Evolutionary conservation across 164 flowering plant genomes (phyloP), one percentile per base, ranked within the genome.

Genomic region (Euptelea pleiosperma): DNA sequence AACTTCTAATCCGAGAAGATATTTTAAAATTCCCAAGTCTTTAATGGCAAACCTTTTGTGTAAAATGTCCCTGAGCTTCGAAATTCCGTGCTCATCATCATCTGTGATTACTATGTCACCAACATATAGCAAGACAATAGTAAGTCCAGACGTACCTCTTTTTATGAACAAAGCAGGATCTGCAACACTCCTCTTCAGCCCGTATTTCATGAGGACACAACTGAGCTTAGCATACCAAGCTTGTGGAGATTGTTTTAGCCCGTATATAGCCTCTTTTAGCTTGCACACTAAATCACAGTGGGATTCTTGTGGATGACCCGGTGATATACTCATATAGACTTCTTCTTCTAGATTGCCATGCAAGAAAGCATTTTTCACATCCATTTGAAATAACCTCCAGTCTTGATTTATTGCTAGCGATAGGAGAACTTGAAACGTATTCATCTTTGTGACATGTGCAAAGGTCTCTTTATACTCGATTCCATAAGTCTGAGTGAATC

Each of bases 181-280:
- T 3, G 22, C 31, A 12, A 11, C 14, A 51, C 43, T 19, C 21
- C 21, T 34, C 10, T 26, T 8, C 0, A 60, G 28, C 8, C 47
- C 56, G 49, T 50, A 1, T 6, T 0, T 3, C 9, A 26, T n/a
- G 4, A 60, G 47, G 7, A 37, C 40, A 0, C 28, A n/a, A 15
- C 59, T 35, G 7, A 58, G 54, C 21, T 57, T 58, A 1, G 52
- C 63, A 58, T 39, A 58, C 63, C 63, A 58, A 31, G 43, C 26
- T 7, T 58, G 18, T 4, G 58, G 52, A 16, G 62, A 31, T 24
- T 50, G 58, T 10, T 58, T 51, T 12, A 51, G 29, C 12, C 52
- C 58, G 31, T n/a, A n/a, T n/a, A n/a, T n/a, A n/a, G n/a, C n/a
- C n/a, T n/a, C n/a, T n/a, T n/a, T n/a, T n/a, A n/a, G n/a, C n/a